phyloP scores from a whole-genome alignment of 148 eudicot genomes.

The Vaccinium vitisidaea region DNA sequence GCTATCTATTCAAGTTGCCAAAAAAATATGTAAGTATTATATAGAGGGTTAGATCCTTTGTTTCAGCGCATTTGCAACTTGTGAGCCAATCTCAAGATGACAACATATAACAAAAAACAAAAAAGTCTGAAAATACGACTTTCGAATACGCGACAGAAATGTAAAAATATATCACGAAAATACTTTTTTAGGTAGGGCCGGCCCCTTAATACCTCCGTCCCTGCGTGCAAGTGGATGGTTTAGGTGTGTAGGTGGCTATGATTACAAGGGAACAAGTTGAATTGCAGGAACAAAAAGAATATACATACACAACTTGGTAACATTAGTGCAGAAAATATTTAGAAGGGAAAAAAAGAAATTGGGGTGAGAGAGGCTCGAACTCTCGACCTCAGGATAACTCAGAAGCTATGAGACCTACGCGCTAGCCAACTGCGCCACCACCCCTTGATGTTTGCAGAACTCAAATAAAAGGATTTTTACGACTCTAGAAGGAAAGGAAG shows the following conservation, averaged over 20 bases:
- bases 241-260: background rate
- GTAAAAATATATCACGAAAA: no score
- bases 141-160: no score
- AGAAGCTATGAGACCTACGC: constrained; percentile 29
- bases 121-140: no score
- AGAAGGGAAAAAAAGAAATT: background rate
- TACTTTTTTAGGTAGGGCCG: no score
- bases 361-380: constrained; percentile 33
- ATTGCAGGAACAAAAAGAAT: background rate
- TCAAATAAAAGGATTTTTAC: no score
- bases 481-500: no score
- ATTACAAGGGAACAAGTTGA: background rate
- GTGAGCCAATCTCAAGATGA: background rate
- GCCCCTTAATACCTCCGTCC: no score
- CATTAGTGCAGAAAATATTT: background rate
- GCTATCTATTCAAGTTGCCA: background rate
- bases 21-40: no score
- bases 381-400: constrained; percentile 32
- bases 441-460: background rate
- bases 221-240: background rate
- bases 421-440: constrained; percentile 34
- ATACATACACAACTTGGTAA: background rate
- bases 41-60: background rate
- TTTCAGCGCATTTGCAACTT: background rate
- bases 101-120: background rate